Evolutionary conservation across 495 filamentous ascomycete species (phyloP), one percentile per base, ranked within the genome.

Genomic region (Penicillium ucsense): DNA sequence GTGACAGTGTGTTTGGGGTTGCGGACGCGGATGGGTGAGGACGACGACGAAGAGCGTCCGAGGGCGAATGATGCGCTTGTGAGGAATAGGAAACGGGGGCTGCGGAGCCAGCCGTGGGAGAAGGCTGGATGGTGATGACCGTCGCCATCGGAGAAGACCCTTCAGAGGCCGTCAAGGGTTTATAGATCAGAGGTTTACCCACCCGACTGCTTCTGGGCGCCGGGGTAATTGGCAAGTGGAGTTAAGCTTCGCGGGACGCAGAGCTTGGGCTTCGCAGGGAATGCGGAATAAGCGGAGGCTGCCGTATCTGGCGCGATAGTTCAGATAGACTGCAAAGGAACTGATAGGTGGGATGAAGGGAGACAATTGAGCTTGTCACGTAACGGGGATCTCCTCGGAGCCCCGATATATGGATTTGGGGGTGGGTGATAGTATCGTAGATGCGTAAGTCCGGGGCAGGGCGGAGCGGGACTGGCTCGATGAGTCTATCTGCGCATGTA

Each of bases 51-150:
- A 61, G 54, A 36, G 52, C 53, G 38, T 63, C 57, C 33, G 60
- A 49, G n/a, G 57, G 47, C 38, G 56, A 47, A 43, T 57, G 50
- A 34, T 55, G 56, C 20, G 54, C 43, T 45, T 62, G 64, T 41
- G 63, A 20, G 20, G 20, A 56, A 50, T 62, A 58, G 31, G 62
- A 45, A 11, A 60, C 29, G 31, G 53, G 35, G 49, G 53, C 47
- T 11, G 51, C 50, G 34, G 60, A 43, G 38, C 51, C 56, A 53
- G 54, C 55, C 50, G 65, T 56, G 41, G 66, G 55, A 51, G 64
- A 68, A 54, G 67, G 70, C 57, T 72, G 68, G 55, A 72, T 56
- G 8, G 66, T 71, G 56, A 73, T 69, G 60, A 70, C 68, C 41
- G 68, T 66, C 47, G 70, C 70, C 70, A 71, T 70, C 55, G 41